Base-by-base conservation (phyloP, 108 stramenopile genomes). In the Epipyxis sp. region DNA sequence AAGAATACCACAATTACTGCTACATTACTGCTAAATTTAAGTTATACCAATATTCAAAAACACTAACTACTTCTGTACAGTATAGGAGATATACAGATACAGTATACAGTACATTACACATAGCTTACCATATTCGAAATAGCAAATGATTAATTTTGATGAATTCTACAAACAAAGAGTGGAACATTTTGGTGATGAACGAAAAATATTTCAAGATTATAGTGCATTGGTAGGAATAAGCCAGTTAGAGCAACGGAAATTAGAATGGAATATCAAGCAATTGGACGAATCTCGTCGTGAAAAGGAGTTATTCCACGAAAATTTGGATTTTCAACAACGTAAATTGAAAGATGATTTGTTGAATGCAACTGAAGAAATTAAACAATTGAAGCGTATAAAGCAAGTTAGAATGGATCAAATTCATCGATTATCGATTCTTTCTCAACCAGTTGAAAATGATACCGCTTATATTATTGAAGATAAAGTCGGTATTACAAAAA, bases 101-200 rank as follows among this genome's bases (percentile, higher is more conserved):
- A n/a, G n/a, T n/a, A n/a, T n/a, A n/a, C n/a, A n/a, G n/a, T n/a
- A n/a, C n/a, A n/a, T n/a, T n/a, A n/a, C n/a, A n/a, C n/a, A n/a
- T n/a, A n/a, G n/a, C n/a, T n/a, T n/a, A n/a, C n/a, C n/a, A n/a
- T n/a, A n/a, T n/a, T n/a, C n/a, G n/a, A n/a, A n/a, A n/a, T n/a
- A n/a, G n/a, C n/a, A n/a, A n/a, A n/a, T n/a, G 46, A 50, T 65
- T 25, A 37, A 65, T 32, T 65, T 13, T 65, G 61, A 65, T 37
- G 61, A 65, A 37, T 65, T 65, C 61, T 65, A 65, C 34, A 32
- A 16, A 6, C 30, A 65, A 65, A 3, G 61, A 13, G 61, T 65
- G 27, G 61, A 3, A 6, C 10, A 3, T 3, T 65, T 65, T 65
- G 61, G 34, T 16, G 10, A 65, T 6, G 61, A 65, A 32, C 27